Base-by-base conservation (phyloP, 257 asterid species). In the Gentiana dahurica region DNA sequence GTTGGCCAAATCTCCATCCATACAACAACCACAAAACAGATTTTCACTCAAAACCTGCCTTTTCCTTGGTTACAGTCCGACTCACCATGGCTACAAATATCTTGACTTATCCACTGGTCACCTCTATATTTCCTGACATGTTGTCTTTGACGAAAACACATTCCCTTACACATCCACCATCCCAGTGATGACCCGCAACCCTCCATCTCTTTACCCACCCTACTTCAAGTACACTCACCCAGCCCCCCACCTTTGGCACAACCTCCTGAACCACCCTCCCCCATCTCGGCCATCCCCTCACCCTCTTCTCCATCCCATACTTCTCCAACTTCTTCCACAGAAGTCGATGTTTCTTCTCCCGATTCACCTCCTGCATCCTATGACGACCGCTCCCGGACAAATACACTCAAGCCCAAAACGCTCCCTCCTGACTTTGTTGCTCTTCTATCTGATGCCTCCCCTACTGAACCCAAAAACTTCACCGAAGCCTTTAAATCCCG, bases 11-110 rank as follows among this genome's bases (percentile, higher is more conserved):
- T 10, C 4, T 49, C 4, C 33, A n/a, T 7, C n/a, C 41, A 15
- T 49, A 56, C 3, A 36, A 33, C 10, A 34, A 12, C 49, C 6
- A 38, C 12, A 64, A 64, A 49, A 8, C 56, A n/a, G 36, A n/a
- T 13, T 37, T 3, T 48, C 4, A 53, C 7, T 56, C 9, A 51
- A 24, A 6, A 10, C 49, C 1, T 57, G 49, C 41, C 11, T 65
- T 38, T 65, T 57, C 35, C 33, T 43, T 4, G 54, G 49, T 10
- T 65, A 57, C 6, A 57, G 34, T 24, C 24, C 24, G 10, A 34
- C 11, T 24, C 37, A 32, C 48, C 53, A 65, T 9, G 12, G 24
- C 24, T 24, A 57, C 36, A 49, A 53, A 5, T 57, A 54, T 45
- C 38, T 62, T 12, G 46, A 34, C 15, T 6, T 38, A 36, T 2